Evolutionary conservation across 1,284 basidiomycete species (phyloP).

Genomic region (Marasmius oreades): DNA sequence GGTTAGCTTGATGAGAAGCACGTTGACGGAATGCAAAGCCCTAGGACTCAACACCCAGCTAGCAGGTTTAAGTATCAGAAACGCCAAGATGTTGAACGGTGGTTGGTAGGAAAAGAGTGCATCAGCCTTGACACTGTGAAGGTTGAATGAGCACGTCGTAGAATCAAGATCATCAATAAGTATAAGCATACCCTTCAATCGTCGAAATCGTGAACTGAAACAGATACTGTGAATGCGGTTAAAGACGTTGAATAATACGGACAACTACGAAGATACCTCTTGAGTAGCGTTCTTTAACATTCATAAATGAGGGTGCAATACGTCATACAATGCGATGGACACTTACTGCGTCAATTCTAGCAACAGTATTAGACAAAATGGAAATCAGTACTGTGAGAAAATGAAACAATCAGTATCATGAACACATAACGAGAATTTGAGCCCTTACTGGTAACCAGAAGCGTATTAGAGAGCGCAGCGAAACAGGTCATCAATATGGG

Average conservation of each 20-base stretch:
- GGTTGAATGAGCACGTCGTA: not conserved
- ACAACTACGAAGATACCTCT: conserved; percentile 49
- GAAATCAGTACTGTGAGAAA: conserved; percentile 73
- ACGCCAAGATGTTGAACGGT: conserved; percentile 80
- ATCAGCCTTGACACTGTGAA: conserved; percentile 74
- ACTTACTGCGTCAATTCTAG: conserved; percentile 72
- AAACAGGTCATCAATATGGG: conserved; percentile 85
- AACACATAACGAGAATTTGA: not conserved
- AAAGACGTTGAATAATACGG: conserved; percentile 10
- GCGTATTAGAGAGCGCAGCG: conserved; percentile 77
- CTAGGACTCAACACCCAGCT: conserved; percentile 71
- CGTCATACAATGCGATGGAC: not conserved
- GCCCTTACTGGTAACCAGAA: conserved; percentile 73
- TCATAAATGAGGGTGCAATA: conserved; percentile 6
- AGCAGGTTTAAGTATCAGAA: conserved; percentile 73
- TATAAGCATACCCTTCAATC: conserved; percentile 77
- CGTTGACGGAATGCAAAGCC: conserved; percentile 74
- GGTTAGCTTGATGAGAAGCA: conserved; percentile 79
- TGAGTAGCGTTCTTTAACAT: conserved; percentile 70
- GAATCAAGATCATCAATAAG: conserved; percentile 1
- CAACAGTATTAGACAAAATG: conserved; percentile 83
- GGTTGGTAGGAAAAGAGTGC: conserved; percentile 90
- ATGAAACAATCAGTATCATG: conserved; percentile 18
- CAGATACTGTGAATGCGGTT: conserved; percentile 53
- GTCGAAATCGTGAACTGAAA: conserved; percentile 87